Evolutionary conservation across 2,329 filamentous ascomycete species (phyloP), one percentile per base, ranked within the genome.

Genomic region (Aspergillus nomiae): DNA sequence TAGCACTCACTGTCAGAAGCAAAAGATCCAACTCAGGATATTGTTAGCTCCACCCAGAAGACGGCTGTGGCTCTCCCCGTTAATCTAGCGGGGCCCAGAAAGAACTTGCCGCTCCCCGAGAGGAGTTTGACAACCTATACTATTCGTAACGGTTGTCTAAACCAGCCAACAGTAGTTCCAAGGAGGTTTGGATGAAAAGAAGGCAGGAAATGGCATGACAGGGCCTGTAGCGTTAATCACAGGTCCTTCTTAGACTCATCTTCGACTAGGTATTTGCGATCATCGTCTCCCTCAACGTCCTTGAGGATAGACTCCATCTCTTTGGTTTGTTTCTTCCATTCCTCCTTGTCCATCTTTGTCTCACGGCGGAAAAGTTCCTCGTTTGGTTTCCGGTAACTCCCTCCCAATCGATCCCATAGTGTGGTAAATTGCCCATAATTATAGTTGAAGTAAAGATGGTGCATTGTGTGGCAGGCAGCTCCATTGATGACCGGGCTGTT

Each of bases 381-480:
- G 70, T 95, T 94, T 24, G 94, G 94, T 82, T 90, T 88, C 71
- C 92, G 86, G 83, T 97, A 97, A 74, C 91, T 96, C 63, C 90
- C 91, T 60, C 92, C 92, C 24, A 97, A 79, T 59, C 94, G 89
- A 78, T 97, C 94, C 90, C 94, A 97, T 24, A 95, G 83, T 0
- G 93, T 97, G 19, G 92, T 95, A 82, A 94, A 97, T 78, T 97
- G 94, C 63, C 94, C 94, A 73, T 96, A 97, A 82, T 97, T 97
- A 84, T 91, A 92, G 81, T 91, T 91, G 83, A 92, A 92, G 79
- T 92, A 91, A 45, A 93, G 79, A 76, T 97, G 94, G 79, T 98
- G 94, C 85, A 94, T 87, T 26, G 90, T 92, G 78, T 97, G 94
- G 84, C 94, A 97, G 32, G 94, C 94, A 14, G 94, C 93, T 58